Evolutionary conservation across 257 asterid species (phyloP).

Genomic region (Solanum peruvianum): DNA sequence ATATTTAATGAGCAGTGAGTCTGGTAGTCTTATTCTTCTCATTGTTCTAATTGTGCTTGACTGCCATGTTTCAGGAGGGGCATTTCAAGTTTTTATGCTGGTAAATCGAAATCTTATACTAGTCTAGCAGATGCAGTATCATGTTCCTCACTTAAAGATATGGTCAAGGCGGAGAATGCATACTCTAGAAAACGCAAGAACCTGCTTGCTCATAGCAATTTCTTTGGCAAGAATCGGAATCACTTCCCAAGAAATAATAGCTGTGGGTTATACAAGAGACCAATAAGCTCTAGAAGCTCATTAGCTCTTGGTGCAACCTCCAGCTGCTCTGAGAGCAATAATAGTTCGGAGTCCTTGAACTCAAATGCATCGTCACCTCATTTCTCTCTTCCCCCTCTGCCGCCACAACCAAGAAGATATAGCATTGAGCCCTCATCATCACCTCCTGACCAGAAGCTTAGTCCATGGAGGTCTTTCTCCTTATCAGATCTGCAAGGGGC

Average conservation of each 20-base stretch:
- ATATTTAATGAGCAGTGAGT: background rate
- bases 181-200: slow-evolving; percentile 60
- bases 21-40: background rate
- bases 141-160: slow-evolving; percentile 40
- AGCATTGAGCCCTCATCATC: slow-evolving; percentile 24
- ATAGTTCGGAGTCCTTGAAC: slow-evolving; percentile 16
- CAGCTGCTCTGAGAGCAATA: slow-evolving; percentile 12
- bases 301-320: slow-evolving; percentile 32
- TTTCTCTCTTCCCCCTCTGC: slow-evolving; percentile 62
- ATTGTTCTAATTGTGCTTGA: background rate
- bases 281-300: slow-evolving; percentile 43
- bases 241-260: slow-evolving; percentile 18
- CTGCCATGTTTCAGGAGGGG: slow-evolving; percentile 27
- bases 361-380: slow-evolving; percentile 38
- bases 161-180: slow-evolving; percentile 56
- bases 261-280: slow-evolving; percentile 46
- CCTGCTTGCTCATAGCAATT: slow-evolving; percentile 43
- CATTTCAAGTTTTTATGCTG: slow-evolving; percentile 23
- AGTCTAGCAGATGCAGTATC: slow-evolving; percentile 53
- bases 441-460: slow-evolving; percentile 36
- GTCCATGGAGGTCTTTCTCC: slow-evolving; percentile 65
- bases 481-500: slow-evolving; percentile 70
- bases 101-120: slow-evolving; percentile 42
- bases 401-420: slow-evolving; percentile 43
- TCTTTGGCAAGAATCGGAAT: slow-evolving; percentile 43